A percentile compares a stretch with the other conserved stretches of the same genome.
Conservation (phyloP, 306 rosid genomes). For the Luffa acutangula region DNA sequence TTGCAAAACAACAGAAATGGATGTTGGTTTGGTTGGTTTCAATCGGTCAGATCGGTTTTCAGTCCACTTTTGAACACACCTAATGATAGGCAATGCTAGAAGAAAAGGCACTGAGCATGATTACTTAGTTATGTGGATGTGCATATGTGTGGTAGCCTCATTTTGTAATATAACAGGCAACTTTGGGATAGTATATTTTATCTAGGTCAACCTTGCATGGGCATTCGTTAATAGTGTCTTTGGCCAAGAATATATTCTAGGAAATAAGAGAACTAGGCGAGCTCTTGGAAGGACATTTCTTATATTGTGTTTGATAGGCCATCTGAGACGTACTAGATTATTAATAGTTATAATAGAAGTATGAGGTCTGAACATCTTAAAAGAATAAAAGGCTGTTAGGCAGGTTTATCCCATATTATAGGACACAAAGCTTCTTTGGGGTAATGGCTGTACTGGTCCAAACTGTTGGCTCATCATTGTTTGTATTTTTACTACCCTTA, state of each 20-base stretch:
- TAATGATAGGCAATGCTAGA: neutral
- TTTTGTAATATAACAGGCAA: neutral
- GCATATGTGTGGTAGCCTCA: neutral
- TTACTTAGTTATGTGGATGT: neutral
- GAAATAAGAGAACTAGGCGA: neutral
- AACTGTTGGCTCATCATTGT: neutral
- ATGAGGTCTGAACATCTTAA: neutral
- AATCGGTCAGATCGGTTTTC: no score
- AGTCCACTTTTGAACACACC: no score
- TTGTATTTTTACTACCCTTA: neutral
- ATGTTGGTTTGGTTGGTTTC: no score
- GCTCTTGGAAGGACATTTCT: neutral
- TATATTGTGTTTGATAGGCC: neutral
- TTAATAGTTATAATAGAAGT: neutral
- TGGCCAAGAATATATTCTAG: neutral
- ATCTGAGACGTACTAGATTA: neutral
- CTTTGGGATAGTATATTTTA: neutral
- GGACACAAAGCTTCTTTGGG: neutral
- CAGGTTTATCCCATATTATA: neutral
- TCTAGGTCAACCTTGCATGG: neutral
- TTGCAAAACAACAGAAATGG: no score
- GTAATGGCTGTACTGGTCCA: neutral
- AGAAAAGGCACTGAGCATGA: neutral
- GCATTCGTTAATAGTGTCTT: neutral
- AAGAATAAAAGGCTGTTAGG: neutral